Percentiles rank a stretch among this genome's conserved stretches.
phyloP scores from a whole-genome alignment of 306 rosid species.

The Begonia masoniana region DNA sequence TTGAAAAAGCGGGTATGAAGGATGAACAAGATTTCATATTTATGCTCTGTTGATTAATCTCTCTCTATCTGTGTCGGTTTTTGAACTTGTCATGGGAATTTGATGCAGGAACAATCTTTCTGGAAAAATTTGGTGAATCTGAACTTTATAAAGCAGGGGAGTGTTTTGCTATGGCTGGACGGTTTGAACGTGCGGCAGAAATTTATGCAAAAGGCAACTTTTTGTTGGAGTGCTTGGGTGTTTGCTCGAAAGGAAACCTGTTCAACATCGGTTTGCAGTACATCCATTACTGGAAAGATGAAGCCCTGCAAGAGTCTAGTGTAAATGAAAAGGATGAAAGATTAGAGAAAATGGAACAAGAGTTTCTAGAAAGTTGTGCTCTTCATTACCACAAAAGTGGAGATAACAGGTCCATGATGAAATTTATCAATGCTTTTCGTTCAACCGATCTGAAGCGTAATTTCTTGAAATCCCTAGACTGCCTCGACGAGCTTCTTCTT shows the following conservation, averaged over 20 bases:
- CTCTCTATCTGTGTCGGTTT: too few species aligned
- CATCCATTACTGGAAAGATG: slow-evolving; percentile 50
- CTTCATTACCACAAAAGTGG: slow-evolving; percentile 24
- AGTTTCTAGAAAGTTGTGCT: slow-evolving; percentile 52
- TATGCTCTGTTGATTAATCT: background rate
- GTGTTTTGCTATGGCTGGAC: slow-evolving; percentile 41
- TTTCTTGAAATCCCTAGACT: slow-evolving; percentile 31
- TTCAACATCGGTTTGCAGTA: slow-evolving; percentile 46
- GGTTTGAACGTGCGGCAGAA: slow-evolving; percentile 38
- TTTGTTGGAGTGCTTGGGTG: slow-evolving; percentile 40
- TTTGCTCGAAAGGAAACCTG: slow-evolving; percentile 35
- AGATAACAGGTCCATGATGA: slow-evolving; percentile 54
- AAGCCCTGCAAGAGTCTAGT: slow-evolving; percentile 15
- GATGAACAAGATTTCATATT: slow-evolving; percentile 7
- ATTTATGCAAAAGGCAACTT: slow-evolving; percentile 45
- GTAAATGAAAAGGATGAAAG: slow-evolving; percentile 8
- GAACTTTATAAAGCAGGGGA: slow-evolving; percentile 52
- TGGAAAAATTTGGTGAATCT: slow-evolving; percentile 41
- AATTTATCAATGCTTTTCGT: slow-evolving; percentile 51
- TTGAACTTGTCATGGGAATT: too few species aligned
- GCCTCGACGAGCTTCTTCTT: slow-evolving; percentile 45
- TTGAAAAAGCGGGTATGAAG: slow-evolving; percentile 59
- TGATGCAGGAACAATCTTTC: slow-evolving; percentile 39
- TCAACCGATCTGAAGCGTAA: slow-evolving; percentile 33
- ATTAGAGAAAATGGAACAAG: slow-evolving; percentile 31